phyloP scores from a whole-genome alignment of 768 basidiomycete genomes.

The Phanerochaete carnosa region DNA sequence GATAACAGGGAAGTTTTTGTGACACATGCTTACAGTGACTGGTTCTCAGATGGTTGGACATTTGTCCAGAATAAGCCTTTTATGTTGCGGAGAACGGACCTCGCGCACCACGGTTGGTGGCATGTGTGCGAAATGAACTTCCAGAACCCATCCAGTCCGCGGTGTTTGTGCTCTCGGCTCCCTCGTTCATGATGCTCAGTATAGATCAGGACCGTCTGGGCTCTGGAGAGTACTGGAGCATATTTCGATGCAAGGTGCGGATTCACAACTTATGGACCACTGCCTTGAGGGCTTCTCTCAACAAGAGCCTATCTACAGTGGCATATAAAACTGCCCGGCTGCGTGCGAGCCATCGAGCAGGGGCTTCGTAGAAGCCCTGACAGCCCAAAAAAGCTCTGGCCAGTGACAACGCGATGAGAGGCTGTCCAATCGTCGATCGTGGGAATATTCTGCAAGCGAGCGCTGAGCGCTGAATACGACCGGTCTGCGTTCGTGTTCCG shows the following conservation, averaged over 20 bases:
- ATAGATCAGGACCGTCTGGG: too few species aligned
- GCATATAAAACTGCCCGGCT: background rate
- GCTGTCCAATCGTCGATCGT: background rate
- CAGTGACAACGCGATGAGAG: background rate
- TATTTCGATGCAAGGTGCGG: too few species aligned
- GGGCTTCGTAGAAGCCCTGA: too few species aligned
- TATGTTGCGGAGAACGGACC: background rate
- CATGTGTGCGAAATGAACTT: background rate
- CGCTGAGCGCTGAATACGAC: background rate
- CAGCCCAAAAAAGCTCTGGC: background rate
- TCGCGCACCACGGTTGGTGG: background rate
- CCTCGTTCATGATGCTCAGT: background rate
- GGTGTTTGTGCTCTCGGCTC: background rate
- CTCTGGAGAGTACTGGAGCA: too few species aligned
- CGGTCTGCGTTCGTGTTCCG: background rate
- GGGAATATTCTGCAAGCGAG: background rate
- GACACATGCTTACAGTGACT: background rate
- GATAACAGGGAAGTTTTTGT: background rate
- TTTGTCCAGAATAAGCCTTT: background rate
- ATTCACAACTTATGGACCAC: too few species aligned
- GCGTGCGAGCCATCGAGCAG: background rate
- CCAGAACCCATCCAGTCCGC: background rate
- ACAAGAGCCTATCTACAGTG: background rate
- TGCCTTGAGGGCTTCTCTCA: background rate
- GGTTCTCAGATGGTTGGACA: background rate